Base-by-base conservation (phyloP, 2,329 filamentous ascomycete genomes). In the Purpureocillium lavendulum region DNA sequence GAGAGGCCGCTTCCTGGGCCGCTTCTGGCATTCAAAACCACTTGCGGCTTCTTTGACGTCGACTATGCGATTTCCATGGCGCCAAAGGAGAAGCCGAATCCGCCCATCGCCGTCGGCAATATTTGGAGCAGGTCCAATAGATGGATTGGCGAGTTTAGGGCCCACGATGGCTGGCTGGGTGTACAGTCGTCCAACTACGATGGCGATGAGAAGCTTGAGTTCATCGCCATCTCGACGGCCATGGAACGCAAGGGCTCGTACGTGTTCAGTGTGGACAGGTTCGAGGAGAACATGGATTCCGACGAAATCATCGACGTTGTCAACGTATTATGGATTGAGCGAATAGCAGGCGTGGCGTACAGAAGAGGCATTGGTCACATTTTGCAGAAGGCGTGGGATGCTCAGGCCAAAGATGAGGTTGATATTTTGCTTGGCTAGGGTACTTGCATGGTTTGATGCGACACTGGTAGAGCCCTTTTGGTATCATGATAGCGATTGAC, bases 301-400 rank as follows among this genome's bases (percentile, higher is more conserved):
- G 64, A 70, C 39, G 64, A 64, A 26, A 54, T 58, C 26, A 52
- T 71, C 21, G 65, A 70, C 41, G 62, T 69, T 49, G 61, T 69
- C 14, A 69, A 69, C 21, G 66, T 69, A 30, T 45, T 69, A 26
- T 69, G 66, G 66, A 59, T 69, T 14, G 66, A 69, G 54, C 52
- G 64, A 17, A 66, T 69, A 15, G 63, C 64, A 9, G 65, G 58
- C 13, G 54, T 69, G 40, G 58, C 58, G 7, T 67, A 62, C 41
- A 50, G 66, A 14, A 49, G 65, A 21, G 66, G 66, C 3, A 52
- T 69, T 21, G 66, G 66, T 1, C 65, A 68, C 46, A 56, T 69
- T 5, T 38, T 69, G 35, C 53, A 58, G 40, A 57, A 57, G 44
- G 59, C 56, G 1, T 69, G 66, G 65, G 61, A 66, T 24, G 53